phyloP scores from a whole-genome alignment of 73 alveolate genomes.

The Paramecium biaurelia region DNA sequence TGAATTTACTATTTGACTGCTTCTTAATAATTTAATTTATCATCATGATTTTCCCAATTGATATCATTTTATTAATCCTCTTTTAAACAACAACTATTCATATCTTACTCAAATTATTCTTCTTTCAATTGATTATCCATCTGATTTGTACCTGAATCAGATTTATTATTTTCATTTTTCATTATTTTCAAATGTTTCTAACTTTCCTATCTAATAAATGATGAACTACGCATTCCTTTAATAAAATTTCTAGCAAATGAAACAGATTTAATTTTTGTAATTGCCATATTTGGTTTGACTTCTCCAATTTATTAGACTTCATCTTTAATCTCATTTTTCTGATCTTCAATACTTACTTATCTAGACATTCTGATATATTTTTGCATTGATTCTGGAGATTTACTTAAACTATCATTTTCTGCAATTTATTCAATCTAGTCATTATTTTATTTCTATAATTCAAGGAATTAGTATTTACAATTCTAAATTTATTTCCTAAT shows the following conservation, averaged over 20 bases:
- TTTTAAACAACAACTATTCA: background rate
- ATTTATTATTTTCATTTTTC: background rate
- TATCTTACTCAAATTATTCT: background rate
- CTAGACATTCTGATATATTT: background rate
- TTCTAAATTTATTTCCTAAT: background rate
- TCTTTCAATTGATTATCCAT: background rate
- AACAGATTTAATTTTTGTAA: background rate
- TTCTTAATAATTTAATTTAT: background rate
- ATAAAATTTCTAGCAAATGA: background rate
- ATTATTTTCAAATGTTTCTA: background rate
- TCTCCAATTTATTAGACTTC: background rate
- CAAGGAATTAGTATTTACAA: background rate
- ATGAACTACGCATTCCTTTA: background rate
- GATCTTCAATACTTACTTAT: background rate
- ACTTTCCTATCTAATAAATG: background rate
- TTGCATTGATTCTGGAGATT: background rate
- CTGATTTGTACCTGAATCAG: background rate
- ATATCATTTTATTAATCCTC: background rate
- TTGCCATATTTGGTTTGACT: background rate
- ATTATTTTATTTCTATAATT: background rate
- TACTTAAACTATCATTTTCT: background rate
- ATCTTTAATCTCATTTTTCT: no score
- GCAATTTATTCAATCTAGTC: background rate
- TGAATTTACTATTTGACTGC: background rate
- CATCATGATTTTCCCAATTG: background rate